phyloP scores from a whole-genome alignment of 2,329 filamentous ascomycete species.

The Aureobasidium sp. region DNA sequence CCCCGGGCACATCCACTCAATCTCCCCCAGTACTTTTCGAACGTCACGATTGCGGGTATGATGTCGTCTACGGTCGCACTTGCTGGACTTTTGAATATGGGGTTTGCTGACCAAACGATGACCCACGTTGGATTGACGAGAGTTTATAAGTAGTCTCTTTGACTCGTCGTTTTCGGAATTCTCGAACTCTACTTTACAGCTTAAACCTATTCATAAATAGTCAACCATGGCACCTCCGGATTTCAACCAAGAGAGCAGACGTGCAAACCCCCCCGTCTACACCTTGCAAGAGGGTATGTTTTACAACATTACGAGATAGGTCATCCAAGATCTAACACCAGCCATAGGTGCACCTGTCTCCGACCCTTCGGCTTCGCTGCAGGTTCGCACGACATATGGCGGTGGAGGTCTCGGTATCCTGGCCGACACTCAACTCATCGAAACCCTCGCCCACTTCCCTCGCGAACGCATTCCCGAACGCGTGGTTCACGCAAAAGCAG shows the following conservation, averaged over 20 bases:
- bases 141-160: not conserved
- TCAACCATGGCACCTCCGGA: not conserved
- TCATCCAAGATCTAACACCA: not conserved
- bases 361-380: conserved; percentile 5
- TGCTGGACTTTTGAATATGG: not conserved
- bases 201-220: too few species aligned
- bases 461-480: conserved; percentile 57
- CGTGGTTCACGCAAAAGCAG: conserved; percentile 22
- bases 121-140: not conserved
- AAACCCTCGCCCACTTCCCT: conserved; percentile 52
- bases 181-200: too few species aligned
- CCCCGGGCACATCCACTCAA: not conserved
- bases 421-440: conserved; percentile 55
- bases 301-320: not conserved
- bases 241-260: not conserved
- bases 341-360: not conserved
- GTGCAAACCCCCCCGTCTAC: not conserved
- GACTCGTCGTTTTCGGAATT: not conserved
- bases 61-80: not conserved
- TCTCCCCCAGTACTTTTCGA: not conserved
- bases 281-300: conserved; percentile 8
- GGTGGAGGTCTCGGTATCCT: conserved; percentile 41
- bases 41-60: conserved; percentile 10
- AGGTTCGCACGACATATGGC: conserved; percentile 4
- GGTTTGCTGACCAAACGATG: not conserved